Evolutionary conservation across 805 yeast genomes (phyloP).

Genomic region (Pichia rugopelliculosa): DNA sequence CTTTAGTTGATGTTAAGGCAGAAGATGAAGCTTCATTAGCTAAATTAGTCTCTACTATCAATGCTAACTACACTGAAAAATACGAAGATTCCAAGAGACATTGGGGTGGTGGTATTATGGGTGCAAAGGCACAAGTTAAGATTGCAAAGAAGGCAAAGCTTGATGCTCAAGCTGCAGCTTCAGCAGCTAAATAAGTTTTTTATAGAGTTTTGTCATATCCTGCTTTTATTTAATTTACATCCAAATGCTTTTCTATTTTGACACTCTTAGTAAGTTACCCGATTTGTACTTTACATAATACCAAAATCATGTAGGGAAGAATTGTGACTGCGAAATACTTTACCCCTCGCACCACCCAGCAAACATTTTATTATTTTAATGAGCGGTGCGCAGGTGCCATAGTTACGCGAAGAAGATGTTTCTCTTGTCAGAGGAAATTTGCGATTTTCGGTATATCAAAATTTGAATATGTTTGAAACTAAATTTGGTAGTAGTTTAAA

Average conservation of each 20-base stretch:
- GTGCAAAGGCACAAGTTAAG: conserved; percentile 87
- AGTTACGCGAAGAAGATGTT: no score
- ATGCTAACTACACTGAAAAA: conserved; percentile 88
- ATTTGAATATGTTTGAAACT: background rate
- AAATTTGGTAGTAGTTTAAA: no score
- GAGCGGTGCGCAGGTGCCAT: conserved; percentile 3
- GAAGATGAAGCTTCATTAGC: conserved; percentile 96
- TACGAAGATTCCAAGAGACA: conserved; percentile 95
- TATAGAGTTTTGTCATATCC: background rate
- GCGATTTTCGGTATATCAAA: background rate
- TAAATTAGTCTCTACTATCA: conserved; percentile 84
- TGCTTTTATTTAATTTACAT: background rate
- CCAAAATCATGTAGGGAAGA: background rate
- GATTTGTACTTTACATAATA: background rate
- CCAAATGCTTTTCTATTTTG: background rate
- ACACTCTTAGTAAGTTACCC: background rate
- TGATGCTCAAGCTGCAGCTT: conserved; percentile 49
- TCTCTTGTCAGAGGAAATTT: background rate
- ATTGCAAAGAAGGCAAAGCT: conserved; percentile 65
- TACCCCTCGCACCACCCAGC: background rate
- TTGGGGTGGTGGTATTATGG: conserved; percentile 99
- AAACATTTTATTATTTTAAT: background rate
- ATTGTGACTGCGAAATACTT: background rate
- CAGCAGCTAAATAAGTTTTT: conserved; percentile 32
- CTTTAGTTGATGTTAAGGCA: conserved; percentile 88